Conservation (phyloP, 2,329 filamentous ascomycete genomes). For the Stachybotrys echinatus region DNA sequence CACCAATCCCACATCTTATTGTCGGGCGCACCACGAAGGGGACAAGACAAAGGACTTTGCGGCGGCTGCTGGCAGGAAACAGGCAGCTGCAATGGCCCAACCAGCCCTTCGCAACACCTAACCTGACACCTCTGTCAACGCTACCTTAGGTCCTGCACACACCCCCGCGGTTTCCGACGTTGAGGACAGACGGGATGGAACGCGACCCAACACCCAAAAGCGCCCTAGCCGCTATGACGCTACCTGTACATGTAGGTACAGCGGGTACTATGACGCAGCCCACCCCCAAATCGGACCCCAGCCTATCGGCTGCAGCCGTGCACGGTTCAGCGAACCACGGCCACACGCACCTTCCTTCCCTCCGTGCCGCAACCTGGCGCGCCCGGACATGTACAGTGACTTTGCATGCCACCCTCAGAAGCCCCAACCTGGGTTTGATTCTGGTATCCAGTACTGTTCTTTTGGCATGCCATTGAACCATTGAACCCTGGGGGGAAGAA, state of each 20-base stretch:
- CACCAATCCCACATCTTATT: no score
- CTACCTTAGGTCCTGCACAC: no score
- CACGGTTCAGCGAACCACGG: neutral
- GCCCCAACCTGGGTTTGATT: neutral
- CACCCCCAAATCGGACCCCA: neutral
- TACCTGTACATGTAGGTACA: neutral
- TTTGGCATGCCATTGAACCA: neutral
- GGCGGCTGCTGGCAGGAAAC: no score
- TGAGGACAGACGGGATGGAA: no score
- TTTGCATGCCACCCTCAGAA: neutral
- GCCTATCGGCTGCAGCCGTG: neutral
- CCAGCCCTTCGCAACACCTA: no score
- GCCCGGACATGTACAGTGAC: neutral
- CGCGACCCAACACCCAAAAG: neutral
- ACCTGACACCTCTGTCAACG: no score
- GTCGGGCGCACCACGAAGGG: no score
- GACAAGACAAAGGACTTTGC: no score
- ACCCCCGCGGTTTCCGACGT: no score
- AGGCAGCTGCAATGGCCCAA: no score
- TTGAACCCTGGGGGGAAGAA: neutral
- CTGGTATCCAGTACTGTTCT: neutral
- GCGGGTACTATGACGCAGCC: neutral
- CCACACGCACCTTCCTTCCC: neutral
- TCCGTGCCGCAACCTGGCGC: neutral
- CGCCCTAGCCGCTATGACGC: neutral